Conservation (phyloP, 208 protist genomes). For the Leishmania amazonensis region DNA sequence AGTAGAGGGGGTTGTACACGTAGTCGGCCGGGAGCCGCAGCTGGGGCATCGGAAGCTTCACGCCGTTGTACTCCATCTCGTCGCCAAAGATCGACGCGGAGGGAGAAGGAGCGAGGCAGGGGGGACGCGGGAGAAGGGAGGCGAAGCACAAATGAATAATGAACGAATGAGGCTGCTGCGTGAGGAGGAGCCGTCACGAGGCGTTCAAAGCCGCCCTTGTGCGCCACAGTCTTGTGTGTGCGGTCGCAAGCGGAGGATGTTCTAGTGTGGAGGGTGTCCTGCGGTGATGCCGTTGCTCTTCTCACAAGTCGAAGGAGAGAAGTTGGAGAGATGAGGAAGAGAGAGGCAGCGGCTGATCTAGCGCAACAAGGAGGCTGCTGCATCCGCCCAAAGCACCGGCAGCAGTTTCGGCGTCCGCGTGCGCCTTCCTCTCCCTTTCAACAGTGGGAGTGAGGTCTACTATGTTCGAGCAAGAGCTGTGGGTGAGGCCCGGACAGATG, state of each 20-base stretch:
- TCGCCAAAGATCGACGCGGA: background rate
- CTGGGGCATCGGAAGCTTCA: conserved; percentile 10
- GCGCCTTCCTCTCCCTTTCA: background rate
- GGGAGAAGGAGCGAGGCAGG: background rate
- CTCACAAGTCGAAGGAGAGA: background rate
- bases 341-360: background rate
- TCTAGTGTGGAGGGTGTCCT: background rate
- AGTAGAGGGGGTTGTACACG: conserved; percentile 26
- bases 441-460: background rate
- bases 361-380: background rate
- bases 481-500: background rate
- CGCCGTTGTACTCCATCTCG: conserved; percentile 11
- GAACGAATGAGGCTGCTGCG: background rate
- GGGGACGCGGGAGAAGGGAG: background rate
- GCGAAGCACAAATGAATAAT: background rate
- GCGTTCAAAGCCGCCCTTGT: background rate
- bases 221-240: background rate
- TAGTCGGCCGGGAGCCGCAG: conserved; percentile 30
- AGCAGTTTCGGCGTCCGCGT: background rate
- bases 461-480: background rate
- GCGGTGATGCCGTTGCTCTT: background rate
- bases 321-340: background rate
- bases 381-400: background rate
- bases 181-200: background rate
- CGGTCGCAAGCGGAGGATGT: background rate